These are phyloP conservation scores for Lasiodiplodia theobromae DNA, from an alignment of 2,329 filamentous ascomycete genomes.

Conservation along the genomic window DNA sequence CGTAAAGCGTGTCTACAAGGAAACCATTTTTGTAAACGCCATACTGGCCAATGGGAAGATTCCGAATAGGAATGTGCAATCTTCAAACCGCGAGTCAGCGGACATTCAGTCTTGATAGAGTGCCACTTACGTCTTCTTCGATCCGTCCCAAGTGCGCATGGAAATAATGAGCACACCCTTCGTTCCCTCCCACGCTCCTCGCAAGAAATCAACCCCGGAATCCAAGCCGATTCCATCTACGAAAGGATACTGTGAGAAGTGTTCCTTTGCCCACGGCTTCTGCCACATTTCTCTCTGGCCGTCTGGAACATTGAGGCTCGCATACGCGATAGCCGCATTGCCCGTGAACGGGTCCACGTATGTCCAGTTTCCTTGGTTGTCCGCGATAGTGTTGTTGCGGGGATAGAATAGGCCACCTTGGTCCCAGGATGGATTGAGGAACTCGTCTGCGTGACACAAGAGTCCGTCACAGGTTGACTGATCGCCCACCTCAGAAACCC, in stretches of 20 bases:
- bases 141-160: constrained; percentile 34
- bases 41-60: neutral
- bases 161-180: constrained; percentile 32
- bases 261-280: constrained; percentile 39
- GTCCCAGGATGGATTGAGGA: constrained; percentile 42
- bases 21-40: neutral
- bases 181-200: constrained; percentile 35
- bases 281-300: constrained; percentile 49
- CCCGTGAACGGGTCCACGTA: constrained; percentile 47
- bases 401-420: constrained; percentile 48
- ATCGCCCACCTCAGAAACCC: constrained; percentile 46
- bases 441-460: constrained; percentile 38
- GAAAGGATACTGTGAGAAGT: constrained; percentile 35
- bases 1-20: neutral
- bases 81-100: neutral
- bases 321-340: constrained; percentile 48
- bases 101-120: neutral
- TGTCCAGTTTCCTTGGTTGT: constrained; percentile 37
- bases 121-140: neutral
- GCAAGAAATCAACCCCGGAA: constrained; percentile 37
- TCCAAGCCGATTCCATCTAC: constrained; percentile 35
- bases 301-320: constrained; percentile 46
- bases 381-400: constrained; percentile 36
- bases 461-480: constrained; percentile 35
- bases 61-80: neutral